Evolutionary conservation across 306 rosid genomes (phyloP).

Genomic region (Vigna trinervia): DNA sequence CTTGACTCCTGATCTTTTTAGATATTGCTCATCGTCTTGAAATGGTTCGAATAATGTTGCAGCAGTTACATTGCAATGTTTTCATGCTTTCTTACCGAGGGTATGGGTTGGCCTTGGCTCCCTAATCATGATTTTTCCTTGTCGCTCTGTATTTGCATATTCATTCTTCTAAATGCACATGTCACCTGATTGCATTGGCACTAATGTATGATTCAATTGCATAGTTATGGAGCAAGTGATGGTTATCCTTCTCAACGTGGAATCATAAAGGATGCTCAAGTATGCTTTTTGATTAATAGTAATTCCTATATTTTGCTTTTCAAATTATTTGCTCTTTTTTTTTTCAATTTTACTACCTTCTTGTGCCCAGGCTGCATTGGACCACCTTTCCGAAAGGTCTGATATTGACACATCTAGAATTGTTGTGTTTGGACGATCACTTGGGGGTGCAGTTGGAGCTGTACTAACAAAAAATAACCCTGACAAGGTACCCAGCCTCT

Average conservation of each 20-base stretch:
- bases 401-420: conserved; percentile 93
- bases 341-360: conserved; percentile 30
- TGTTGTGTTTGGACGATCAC: conserved; percentile 96
- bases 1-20: conserved; percentile 68
- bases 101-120: conserved; percentile 50
- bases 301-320: conserved; percentile 17
- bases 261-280: conserved; percentile 94
- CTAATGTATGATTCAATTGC: conserved; percentile 37
- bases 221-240: conserved; percentile 96
- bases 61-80: conserved; percentile 83
- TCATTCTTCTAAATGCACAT: conserved; percentile 20
- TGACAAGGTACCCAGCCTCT: conserved; percentile 71
- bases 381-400: conserved; percentile 91
- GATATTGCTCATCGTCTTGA: conserved; percentile 99
- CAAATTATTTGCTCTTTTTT: not conserved
- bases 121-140: conserved; percentile 23
- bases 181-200: conserved; percentile 39
- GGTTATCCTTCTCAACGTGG: conserved; percentile 98
- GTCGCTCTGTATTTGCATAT: conserved; percentile 3
- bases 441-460: conserved; percentile 99
- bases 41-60: conserved; percentile 92
- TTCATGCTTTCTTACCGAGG: conserved; percentile 99
- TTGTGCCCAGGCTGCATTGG: conserved; percentile 84
- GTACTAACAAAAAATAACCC: conserved; percentile 85
- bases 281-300: conserved; percentile 42